phyloP scores from a whole-genome alignment of 1,284 basidiomycete species.

The Abortiporus biennis region DNA sequence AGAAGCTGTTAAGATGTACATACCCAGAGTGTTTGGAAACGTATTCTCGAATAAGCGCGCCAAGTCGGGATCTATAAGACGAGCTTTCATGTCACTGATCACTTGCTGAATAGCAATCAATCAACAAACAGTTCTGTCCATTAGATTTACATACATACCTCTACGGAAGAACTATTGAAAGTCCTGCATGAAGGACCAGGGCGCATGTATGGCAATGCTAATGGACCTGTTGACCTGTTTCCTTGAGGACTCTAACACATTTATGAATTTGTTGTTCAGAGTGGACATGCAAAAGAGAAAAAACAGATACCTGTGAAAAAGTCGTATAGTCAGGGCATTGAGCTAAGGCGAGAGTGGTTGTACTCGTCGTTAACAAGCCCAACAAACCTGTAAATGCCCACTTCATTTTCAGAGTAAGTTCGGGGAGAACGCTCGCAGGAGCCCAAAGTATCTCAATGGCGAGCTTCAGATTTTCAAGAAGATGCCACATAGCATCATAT shows the following conservation, averaged over 20 bases:
- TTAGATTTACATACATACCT: slow-evolving; percentile 32
- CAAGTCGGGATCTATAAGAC: slow-evolving; percentile 67
- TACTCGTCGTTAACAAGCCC: slow-evolving; percentile 24
- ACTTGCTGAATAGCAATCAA: slow-evolving; percentile 41
- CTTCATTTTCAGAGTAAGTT: slow-evolving; percentile 7
- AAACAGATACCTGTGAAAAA: slow-evolving; percentile 47
- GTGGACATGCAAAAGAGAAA: slow-evolving; percentile 1
- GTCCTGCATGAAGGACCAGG: slow-evolving; percentile 62
- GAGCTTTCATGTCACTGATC: slow-evolving; percentile 59
- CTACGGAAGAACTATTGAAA: slow-evolving; percentile 67
- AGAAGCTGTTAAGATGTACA: slow-evolving; percentile 9
- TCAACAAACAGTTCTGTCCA: not conserved
- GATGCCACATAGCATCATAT: no score
- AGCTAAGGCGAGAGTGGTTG: slow-evolving; percentile 22
- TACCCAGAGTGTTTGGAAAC: slow-evolving; percentile 72
- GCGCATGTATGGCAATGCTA: slow-evolving; percentile 66
- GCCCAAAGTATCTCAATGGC: no score
- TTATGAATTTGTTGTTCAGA: not conserved
- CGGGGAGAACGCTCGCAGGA: no score
- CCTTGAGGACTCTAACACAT: slow-evolving; percentile 47
- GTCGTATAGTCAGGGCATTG: slow-evolving; percentile 60
- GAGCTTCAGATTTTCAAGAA: no score
- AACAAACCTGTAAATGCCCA: slow-evolving; percentile 9
- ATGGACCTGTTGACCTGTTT: slow-evolving; percentile 48
- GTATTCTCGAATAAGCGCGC: slow-evolving; percentile 74